phyloP scores from a whole-genome alignment of 2,329 filamentous ascomycete genomes.

The Geosmithia morbida region DNA sequence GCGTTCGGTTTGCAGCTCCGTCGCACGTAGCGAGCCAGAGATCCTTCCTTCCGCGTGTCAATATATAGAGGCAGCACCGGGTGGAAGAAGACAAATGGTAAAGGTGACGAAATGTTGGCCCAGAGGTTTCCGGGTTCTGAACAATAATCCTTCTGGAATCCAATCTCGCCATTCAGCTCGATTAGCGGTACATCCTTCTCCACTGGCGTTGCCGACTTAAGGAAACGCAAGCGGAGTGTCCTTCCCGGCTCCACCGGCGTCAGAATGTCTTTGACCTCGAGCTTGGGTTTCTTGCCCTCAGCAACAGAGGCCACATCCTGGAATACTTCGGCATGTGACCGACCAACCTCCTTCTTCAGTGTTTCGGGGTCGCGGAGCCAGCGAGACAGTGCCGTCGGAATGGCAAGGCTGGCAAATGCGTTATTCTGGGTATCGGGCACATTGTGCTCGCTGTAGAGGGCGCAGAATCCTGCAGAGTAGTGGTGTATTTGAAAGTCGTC shows the following conservation, averaged over 20 bases:
- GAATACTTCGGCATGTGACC: conserved; percentile 55
- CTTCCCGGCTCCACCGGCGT: conserved; percentile 15
- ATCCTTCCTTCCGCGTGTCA: conserved; percentile 80
- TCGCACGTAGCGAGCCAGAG: conserved; percentile 73
- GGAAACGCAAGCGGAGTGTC: conserved; percentile 53
- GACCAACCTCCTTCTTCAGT: conserved; percentile 53
- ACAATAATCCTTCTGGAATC: conserved; percentile 60
- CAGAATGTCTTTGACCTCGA: conserved; percentile 35
- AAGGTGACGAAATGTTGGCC: conserved; percentile 47
- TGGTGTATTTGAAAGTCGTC: conserved; percentile 51
- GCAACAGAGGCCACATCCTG: conserved; percentile 29
- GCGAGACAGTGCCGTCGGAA: conserved; percentile 58
- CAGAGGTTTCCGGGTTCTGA: conserved; percentile 51
- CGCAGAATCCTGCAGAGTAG: conserved; percentile 63
- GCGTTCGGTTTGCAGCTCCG: conserved; percentile 87
- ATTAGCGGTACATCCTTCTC: conserved; percentile 43
- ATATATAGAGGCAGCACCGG: conserved; percentile 82
- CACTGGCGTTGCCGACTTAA: conserved; percentile 37
- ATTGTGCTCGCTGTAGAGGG: conserved; percentile 52
- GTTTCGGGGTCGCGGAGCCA: conserved; percentile 68
- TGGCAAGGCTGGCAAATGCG: conserved; percentile 59
- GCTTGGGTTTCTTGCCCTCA: conserved; percentile 24
- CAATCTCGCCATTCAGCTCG: conserved; percentile 67
- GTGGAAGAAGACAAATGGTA: conserved; percentile 77
- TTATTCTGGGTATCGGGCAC: conserved; percentile 54